Percentiles rank a stretch among this genome's conserved stretches.
phyloP scores from a whole-genome alignment of 176 grass and related monocot genomes.

The Stipa capillata region DNA sequence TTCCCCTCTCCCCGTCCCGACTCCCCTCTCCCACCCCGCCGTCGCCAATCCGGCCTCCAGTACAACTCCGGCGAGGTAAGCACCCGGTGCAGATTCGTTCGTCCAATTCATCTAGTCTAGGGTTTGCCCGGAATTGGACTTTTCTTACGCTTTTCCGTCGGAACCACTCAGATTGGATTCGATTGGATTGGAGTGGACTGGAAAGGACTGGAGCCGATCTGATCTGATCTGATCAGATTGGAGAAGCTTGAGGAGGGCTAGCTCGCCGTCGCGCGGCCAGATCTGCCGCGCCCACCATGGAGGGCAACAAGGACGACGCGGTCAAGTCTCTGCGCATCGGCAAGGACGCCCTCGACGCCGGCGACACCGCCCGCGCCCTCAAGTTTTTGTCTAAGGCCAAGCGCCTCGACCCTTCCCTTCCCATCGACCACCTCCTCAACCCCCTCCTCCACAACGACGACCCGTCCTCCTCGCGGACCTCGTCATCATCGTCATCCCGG shows the following conservation, averaged over 20 bases:
- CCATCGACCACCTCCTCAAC: constrained; percentile 59
- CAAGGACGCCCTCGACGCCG: constrained; percentile 50
- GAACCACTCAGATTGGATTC: constrained; percentile 22
- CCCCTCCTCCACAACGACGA: constrained; percentile 24
- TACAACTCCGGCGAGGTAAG: constrained; percentile 17
- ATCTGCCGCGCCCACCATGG: constrained; percentile 51
- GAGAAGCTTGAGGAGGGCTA: background rate
- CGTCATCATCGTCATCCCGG: constrained; percentile 26
- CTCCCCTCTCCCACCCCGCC: background rate
- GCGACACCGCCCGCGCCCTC: constrained; percentile 58
- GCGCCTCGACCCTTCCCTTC: constrained; percentile 76
- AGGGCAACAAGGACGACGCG: constrained; percentile 97
- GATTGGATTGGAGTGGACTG: background rate
- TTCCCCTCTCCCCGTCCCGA: background rate
- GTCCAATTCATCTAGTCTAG: background rate
- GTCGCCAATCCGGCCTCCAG: background rate
- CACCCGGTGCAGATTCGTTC: background rate
- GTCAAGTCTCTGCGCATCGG: constrained; percentile 82
- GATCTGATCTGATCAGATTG: constrained; percentile 24
- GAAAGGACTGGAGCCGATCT: background rate
- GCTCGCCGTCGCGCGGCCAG: constrained; percentile 17
- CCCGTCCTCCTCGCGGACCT: constrained; percentile 14
- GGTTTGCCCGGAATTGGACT: background rate
- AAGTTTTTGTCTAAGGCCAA: constrained; percentile 86
- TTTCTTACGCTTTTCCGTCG: background rate